Percentiles rank a stretch among this genome's conserved stretches.
phyloP scores from a whole-genome alignment of 108 stramenopile genomes.

The Nitzschia palea region DNA sequence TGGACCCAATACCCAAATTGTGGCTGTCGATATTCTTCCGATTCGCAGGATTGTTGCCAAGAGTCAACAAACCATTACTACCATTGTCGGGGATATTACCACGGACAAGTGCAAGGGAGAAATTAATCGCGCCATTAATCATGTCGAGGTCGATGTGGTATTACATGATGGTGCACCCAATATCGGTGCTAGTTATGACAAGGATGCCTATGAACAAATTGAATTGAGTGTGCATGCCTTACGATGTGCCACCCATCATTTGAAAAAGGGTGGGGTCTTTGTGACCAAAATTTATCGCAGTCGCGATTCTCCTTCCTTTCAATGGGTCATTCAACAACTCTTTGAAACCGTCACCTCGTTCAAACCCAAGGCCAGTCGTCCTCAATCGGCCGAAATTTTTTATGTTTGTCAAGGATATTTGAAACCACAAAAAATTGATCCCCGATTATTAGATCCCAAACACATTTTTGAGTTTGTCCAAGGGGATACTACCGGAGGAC shows the following conservation, averaged over 20 bases:
- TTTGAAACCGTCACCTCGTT: conserved; percentile 88
- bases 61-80: conserved; percentile 74
- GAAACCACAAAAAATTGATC: conserved; percentile 93
- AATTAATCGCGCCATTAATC: conserved; percentile 65
- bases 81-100: conserved; percentile 96
- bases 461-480: conserved; percentile 92
- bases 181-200: conserved; percentile 94
- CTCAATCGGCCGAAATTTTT: conserved; percentile 98
- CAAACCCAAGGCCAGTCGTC: conserved; percentile 92
- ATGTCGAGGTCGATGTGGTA: conserved; percentile 87
- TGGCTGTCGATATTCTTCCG: conserved; percentile 97
- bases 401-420: conserved; percentile 89
- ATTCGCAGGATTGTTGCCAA: conserved; percentile 69
- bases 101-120: conserved; percentile 92
- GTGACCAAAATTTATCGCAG: conserved; percentile 98
- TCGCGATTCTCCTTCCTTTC: conserved; percentile 92
- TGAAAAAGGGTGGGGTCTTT: conserved; percentile 87
- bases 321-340: conserved; percentile 97
- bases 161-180: conserved; percentile 99
- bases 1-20: conserved; percentile 55
- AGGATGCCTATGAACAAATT: conserved; percentile 98
- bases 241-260: conserved; percentile 94
- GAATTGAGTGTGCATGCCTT: conserved; percentile 95
- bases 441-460: conserved; percentile 95
- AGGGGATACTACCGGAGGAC: conserved; percentile 75